Evolutionary conservation across 129 eudicot species (phyloP), one percentile per base, ranked within the genome.

Genomic region (Mikania micrantha): DNA sequence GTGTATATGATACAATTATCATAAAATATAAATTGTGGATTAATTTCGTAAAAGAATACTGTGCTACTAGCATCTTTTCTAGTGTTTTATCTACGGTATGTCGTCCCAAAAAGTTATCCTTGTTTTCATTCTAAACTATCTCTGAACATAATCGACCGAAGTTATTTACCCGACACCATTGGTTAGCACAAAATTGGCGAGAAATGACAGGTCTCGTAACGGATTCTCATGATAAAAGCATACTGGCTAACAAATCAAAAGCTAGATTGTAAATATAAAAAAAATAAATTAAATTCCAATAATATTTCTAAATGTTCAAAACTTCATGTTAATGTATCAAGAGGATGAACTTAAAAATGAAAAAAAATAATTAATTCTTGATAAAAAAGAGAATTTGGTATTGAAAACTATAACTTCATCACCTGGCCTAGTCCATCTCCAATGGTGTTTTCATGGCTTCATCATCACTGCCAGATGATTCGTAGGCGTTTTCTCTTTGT

Each of bases 251-350:
- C 32, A 22, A 52, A 21, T 22, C 59, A 24, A 22, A 7, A 12
- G 59, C 31, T 21, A 52, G 25, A 31, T 25, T 54, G 61, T 54
- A 25, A 25, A 54, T 12, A 25, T n/a, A 20, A 9, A 48, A 32
- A 45, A 3, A 29, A 13, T 4, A 2, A 3, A n/a, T 7, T 41
- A 27, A 25, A 16, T 44, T 21, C 31, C 59, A 67, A 20, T 7
- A 12, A 13, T 17, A 48, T 67, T 52, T 52, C 63, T 52, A 68
- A 27, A 36, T 6, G 10, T 68, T 20, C 62, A 67, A 32, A 49
- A 65, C 57, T 42, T 65, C 58, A 44, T 44, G 45, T 25, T 65
- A 49, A 28, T 65, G 16, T 65, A 66, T 60, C 45, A 66, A 66
- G 31, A 64, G 22, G 24, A 31, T 20, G 48, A 67, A 49, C 32